Evolutionary conservation across 1,139 yeast species (phyloP).

Genomic region (Nakaseomyces kungkrabaensis): DNA sequence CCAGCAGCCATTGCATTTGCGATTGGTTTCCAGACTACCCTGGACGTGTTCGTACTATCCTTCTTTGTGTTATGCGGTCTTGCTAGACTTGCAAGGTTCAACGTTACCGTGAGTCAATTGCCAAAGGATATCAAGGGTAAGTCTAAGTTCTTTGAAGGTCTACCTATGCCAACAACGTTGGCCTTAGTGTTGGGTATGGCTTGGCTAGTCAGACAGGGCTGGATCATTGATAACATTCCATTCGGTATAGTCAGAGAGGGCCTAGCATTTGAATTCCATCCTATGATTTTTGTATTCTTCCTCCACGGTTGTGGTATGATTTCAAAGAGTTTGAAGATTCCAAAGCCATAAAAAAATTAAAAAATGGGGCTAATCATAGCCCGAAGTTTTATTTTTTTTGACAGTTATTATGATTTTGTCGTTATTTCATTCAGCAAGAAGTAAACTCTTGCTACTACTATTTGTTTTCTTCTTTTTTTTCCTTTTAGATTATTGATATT

Average conservation of each 20-base stretch:
- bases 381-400: no score
- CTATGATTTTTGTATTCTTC: slow-evolving; percentile 52
- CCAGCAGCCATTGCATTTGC: slow-evolving; percentile 91
- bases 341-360: slow-evolving; percentile 51
- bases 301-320: slow-evolving; percentile 87
- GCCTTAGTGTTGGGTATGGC: slow-evolving; percentile 68
- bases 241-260: slow-evolving; percentile 51
- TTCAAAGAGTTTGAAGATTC: slow-evolving; percentile 80
- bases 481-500: no score
- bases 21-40: slow-evolving; percentile 75
- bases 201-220: slow-evolving; percentile 43
- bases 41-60: slow-evolving; percentile 66
- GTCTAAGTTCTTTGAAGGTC: slow-evolving; percentile 80
- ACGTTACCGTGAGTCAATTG: slow-evolving; percentile 83
- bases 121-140: slow-evolving; percentile 84
- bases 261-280: slow-evolving; percentile 63
- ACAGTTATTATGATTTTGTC: no score
- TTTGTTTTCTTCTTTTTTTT: no score
- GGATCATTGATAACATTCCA: slow-evolving; percentile 43
- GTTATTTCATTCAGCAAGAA: no score
- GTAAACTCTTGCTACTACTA: no score
- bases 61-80: slow-evolving; percentile 90
- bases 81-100: slow-evolving; percentile 88
- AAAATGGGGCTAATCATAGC: background rate
- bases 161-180: slow-evolving; percentile 88